Percentiles rank a stretch among this genome's conserved stretches.
Evolutionary conservation across 2,329 filamentous ascomycete genomes (phyloP).

Genomic region (Botrytis cinerea): DNA sequence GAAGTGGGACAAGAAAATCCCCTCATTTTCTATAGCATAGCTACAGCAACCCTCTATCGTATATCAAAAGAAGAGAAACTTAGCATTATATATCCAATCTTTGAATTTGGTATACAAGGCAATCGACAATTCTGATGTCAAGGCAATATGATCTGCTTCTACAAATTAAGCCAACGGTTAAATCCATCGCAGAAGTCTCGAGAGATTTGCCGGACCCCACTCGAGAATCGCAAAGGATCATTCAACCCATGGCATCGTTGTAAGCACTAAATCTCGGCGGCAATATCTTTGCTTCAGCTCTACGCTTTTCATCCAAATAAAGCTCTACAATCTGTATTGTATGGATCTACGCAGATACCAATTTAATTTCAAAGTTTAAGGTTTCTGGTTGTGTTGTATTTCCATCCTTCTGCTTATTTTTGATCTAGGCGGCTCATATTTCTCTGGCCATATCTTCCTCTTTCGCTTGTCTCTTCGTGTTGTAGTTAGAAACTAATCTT

Average conservation of each 20-base stretch:
- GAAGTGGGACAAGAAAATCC: not conserved
- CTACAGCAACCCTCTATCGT: not conserved
- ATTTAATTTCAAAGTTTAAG: not conserved
- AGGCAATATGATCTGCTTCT: not conserved
- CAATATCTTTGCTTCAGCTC: not conserved
- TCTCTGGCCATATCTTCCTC: not conserved
- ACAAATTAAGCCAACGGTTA: not conserved
- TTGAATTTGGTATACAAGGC: too few species aligned
- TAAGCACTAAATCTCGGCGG: not conserved
- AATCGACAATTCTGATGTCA: not conserved
- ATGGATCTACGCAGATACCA: not conserved
- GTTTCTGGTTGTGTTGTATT: not conserved
- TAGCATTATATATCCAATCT: not conserved
- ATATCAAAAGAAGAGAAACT: not conserved
- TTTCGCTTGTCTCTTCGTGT: not conserved
- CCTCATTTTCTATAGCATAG: too few species aligned
- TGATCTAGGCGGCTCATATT: not conserved
- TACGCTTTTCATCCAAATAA: not conserved
- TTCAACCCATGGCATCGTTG: not conserved
- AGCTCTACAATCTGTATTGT: not conserved
- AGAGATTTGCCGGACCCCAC: not conserved
- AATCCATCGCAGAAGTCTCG: not conserved
- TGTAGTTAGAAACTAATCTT: not conserved
- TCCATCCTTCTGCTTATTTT: slow-evolving; percentile 8
- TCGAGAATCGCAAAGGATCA: not conserved